Base-by-base conservation (phyloP, 345 rosid genomes). In the Lumnitzera littorea region DNA sequence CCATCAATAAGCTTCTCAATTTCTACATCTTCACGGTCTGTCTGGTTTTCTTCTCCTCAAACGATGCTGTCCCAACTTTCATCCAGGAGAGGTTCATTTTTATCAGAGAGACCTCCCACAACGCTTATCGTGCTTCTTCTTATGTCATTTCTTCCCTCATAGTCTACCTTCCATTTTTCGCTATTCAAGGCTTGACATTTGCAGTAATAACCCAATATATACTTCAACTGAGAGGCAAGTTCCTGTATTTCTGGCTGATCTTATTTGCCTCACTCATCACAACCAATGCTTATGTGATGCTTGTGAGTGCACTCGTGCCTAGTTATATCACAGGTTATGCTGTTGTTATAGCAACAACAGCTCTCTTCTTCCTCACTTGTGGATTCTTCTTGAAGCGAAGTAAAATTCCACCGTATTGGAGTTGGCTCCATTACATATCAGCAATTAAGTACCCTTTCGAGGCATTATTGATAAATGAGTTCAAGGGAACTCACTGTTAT, bases 21-120 rank as follows among this genome's bases (percentile, higher is more conserved):
- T 86, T 86, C 78, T 86, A 83, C 74, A 80, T 81, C 57, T 86
- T 86, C 24, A 56, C 83, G 2, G 76, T 83, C 25, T 86, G 88
- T 60, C 66, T 83, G 2, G 65, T 83, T 48, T 86, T 83, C 78
- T 86, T 83, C 73, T 83, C 91, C 53, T 86, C 88, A 7, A 86
- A 86, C 13, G 91, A 86, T 7, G 88, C 79, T 0, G 91, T 86
- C 66, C 86, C 88, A 2, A 81, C 82, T 17, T 86, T 83, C 76
- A 83, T 86, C 67, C 88, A 85, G 52, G 88, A 83, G 64, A 65
- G 86, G 16, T 85, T 78, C 80, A 83, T 85, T 78, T 83, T 83
- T 83, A 83, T 83, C 27, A 62, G 82, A 51, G 88, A 86, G 64
- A 86, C 84, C 1, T 74, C 91, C 62, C 85, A 83, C 72, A 86